phyloP scores from a whole-genome alignment of 441 rosid species.

The Viola pubescens region DNA sequence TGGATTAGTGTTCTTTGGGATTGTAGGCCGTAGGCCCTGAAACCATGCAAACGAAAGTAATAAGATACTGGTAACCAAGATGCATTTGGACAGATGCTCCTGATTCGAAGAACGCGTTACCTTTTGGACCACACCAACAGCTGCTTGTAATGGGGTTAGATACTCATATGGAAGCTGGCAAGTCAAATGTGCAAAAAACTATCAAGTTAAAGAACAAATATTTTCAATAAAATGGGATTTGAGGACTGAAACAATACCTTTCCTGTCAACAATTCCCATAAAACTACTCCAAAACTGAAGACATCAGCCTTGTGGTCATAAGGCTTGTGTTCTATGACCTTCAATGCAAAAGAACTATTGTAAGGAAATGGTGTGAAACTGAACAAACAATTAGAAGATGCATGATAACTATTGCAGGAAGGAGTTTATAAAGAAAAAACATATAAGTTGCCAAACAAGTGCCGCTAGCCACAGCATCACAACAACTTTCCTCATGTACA shows the following conservation, averaged over 20 bases:
- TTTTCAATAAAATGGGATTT: not conserved
- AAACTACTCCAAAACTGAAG: slow-evolving; percentile 78
- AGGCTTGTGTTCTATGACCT: slow-evolving; percentile 93
- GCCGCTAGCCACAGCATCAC: too few relatives aligned
- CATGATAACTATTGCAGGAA: not conserved
- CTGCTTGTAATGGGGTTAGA: slow-evolving; percentile 90
- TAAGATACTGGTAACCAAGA: too few relatives aligned
- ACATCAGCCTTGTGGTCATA: slow-evolving; percentile 90
- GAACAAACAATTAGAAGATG: slow-evolving; percentile 13
- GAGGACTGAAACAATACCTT: slow-evolving; percentile 44
- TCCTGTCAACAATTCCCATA: slow-evolving; percentile 93
- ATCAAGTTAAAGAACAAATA: not conserved
- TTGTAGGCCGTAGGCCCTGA: slow-evolving; percentile 72
- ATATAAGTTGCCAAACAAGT: not conserved
- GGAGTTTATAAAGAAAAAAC: too few relatives aligned
- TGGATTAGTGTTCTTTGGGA: slow-evolving; percentile 63
- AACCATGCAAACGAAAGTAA: slow-evolving; percentile 5
- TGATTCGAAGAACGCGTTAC: slow-evolving; percentile 23
- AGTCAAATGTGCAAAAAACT: slow-evolving; percentile 12
- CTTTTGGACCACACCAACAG: slow-evolving; percentile 95
- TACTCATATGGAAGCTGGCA: slow-evolving; percentile 77
- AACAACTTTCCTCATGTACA: too few relatives aligned
- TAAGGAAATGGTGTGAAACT: slow-evolving; percentile 19
- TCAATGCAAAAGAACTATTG: slow-evolving; percentile 30
- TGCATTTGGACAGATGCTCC: too few relatives aligned